Percentiles rank a stretch among this genome's conserved stretches.
Conservation (phyloP, 2,329 filamentous ascomycete species). For the Furcasterigmium sp. region DNA sequence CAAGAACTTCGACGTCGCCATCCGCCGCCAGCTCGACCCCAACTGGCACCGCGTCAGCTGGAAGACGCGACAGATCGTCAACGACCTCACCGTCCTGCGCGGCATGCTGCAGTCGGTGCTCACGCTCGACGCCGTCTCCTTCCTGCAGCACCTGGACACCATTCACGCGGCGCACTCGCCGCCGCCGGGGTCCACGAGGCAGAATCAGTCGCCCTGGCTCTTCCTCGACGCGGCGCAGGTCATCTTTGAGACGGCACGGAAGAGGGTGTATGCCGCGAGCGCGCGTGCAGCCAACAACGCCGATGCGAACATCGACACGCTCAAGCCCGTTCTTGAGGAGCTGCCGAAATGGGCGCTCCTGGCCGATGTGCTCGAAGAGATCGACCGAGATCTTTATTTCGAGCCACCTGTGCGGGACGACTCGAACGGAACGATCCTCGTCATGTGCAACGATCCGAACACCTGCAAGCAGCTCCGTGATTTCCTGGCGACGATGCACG, state of each 20-base stretch:
- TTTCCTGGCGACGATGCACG: slow-evolving; percentile 86
- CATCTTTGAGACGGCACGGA: slow-evolving; percentile 86
- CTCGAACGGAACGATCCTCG: slow-evolving; percentile 85
- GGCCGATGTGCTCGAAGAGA: slow-evolving; percentile 87
- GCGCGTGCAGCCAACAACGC: slow-evolving; percentile 36
- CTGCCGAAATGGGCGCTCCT: slow-evolving; percentile 90
- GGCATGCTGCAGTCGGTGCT: slow-evolving; percentile 78
- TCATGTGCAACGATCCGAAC: slow-evolving; percentile 89
- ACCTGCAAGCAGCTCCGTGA: slow-evolving; percentile 87
- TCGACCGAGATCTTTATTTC: slow-evolving; percentile 84
- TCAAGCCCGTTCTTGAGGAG: slow-evolving; percentile 83
- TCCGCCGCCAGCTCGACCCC: slow-evolving; percentile 85
- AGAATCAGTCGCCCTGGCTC: slow-evolving; percentile 91
- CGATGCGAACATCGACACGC: slow-evolving; percentile 48
- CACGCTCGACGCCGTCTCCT: slow-evolving; percentile 83
- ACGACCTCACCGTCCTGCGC: slow-evolving; percentile 77
- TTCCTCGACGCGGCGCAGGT: slow-evolving; percentile 93
- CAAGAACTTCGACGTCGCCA: slow-evolving; percentile 84
- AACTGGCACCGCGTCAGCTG: slow-evolving; percentile 97
- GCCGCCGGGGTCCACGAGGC: slow-evolving; percentile 77
- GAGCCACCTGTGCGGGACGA: slow-evolving; percentile 72
- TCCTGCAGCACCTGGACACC: slow-evolving; percentile 89
- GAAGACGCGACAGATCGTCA: slow-evolving; percentile 91
- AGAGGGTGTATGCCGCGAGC: slow-evolving; percentile 74
- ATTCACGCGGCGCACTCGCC: slow-evolving; percentile 88